These are phyloP conservation scores for Aureobasidium sp. DNA, from an alignment of 2,329 filamentous ascomycete species.

Conservation along the genomic window DNA sequence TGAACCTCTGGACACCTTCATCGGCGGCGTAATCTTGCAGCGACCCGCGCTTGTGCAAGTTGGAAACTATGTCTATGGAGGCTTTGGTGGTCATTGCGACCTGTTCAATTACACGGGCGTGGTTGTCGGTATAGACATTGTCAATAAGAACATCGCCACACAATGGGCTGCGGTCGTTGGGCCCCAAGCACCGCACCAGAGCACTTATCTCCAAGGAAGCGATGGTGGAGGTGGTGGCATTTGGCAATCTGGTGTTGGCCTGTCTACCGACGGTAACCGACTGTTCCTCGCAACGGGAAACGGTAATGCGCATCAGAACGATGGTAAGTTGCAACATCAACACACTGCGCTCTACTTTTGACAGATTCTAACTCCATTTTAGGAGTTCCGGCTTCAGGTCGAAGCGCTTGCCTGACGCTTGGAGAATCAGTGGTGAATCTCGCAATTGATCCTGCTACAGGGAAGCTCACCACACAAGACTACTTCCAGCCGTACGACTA, in stretches of 20 bases:
- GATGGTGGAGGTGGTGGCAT: neutral
- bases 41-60: neutral
- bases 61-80: neutral
- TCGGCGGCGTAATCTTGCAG: neutral
- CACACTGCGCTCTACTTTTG: no score
- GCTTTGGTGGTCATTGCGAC: neutral
- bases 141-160: neutral
- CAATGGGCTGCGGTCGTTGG: neutral
- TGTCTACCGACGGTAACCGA: neutral
- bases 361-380: neutral
- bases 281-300: neutral
- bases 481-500: slow-evolving; percentile 65
- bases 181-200: neutral
- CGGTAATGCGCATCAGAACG: neutral
- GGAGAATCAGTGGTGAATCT: neutral
- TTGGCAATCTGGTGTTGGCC: neutral
- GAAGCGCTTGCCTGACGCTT: neutral
- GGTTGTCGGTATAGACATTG: neutral
- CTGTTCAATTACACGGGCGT: neutral
- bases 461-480: slow-evolving; percentile 53
- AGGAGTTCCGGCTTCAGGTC: neutral
- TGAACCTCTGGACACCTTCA: neutral
- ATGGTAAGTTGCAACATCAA: no score
- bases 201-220: neutral
- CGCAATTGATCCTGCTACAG: slow-evolving; percentile 28